phyloP scores from a whole-genome alignment of 2,329 filamentous ascomycete species.

The Diplocarpon rosae region DNA sequence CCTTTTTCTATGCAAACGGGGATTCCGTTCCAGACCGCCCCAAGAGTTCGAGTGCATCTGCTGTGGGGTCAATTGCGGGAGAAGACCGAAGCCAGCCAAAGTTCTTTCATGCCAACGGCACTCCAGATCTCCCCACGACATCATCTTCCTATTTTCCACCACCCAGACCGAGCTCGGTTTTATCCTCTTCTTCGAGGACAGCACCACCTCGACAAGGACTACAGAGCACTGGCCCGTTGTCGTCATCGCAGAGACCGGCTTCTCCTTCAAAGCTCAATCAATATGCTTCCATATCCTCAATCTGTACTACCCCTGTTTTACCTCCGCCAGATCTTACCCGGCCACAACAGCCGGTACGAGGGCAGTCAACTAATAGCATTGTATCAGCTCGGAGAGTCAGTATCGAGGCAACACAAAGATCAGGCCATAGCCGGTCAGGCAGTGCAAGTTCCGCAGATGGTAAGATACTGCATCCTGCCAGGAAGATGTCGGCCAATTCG shows the following conservation, averaged over 20 bases:
- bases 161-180: constrained; percentile 34
- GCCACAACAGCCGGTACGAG: constrained; percentile 14
- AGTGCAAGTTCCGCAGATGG: constrained; percentile 21
- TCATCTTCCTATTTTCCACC: constrained; percentile 29
- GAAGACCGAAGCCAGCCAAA: constrained; percentile 37
- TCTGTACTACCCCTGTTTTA: constrained; percentile 15
- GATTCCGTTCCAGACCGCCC: constrained; percentile 30
- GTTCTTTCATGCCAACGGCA: constrained; percentile 67
- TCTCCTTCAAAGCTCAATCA: constrained; percentile 40
- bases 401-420: constrained; percentile 12
- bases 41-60: constrained; percentile 20
- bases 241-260: constrained; percentile 33
- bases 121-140: constrained; percentile 37
- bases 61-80: constrained; percentile 20
- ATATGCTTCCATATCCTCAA: constrained; percentile 18
- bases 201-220: constrained; percentile 31
- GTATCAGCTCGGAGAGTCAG: constrained; percentile 15
- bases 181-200: constrained; percentile 36
- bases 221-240: constrained; percentile 20
- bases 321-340: constrained; percentile 18
- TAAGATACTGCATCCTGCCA: constrained; percentile 8
- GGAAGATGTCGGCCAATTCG: constrained; percentile 18
- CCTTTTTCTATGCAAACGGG: constrained; percentile 40
- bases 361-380: constrained; percentile 19
- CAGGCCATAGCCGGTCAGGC: constrained; percentile 20